Base-by-base conservation (phyloP, 306 rosid species). In the Lathyrus aphaca region DNA sequence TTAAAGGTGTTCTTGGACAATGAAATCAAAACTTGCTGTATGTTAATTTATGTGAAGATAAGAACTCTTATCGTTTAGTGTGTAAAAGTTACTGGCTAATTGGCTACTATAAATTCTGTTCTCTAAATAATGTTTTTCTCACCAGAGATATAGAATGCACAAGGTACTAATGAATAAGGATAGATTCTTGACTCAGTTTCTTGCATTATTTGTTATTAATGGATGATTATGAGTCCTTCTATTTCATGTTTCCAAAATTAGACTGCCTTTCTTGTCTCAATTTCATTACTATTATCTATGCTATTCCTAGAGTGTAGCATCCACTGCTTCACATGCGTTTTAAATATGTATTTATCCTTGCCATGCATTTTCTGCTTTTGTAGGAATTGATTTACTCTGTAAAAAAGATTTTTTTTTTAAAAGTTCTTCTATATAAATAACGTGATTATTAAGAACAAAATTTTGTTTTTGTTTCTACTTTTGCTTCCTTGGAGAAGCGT, bases 181-280 rank as follows among this genome's bases (percentile, higher is more conserved):
- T 9, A n/a, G 21, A 56, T 66, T 74, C 21, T 10, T 45, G 51
- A 45, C 68, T 66, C 46, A 16, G 25, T 66, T 66, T 74, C 59
- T 74, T 74, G 53, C 50, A 60, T 72, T 25, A 45, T 59, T 44
- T 71, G 68, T 27, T 43, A 57, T 66, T 66, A 67, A 15, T 12
- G 15, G 60, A 44, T 35, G 68, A 74, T 51, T 25, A 8, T 32
- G 63, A 64, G 61, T 44, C 65, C 72, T 62, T 37, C 39, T 21
- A 8, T 49, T 57, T 67, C 50, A 42, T 76, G 18, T 49, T 60
- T 60, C 55, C 19, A 11, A 51, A 76, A 30, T 64, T 63, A 35
- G 37, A 48, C 7, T 6, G 37, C 15, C 27, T 48, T 30, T 57
- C 43, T 58, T 45, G 44, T 38, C 54, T 66, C 18, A 30, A 74